A percentile compares a stretch with the other conserved stretches of the same genome.
These are phyloP conservation scores for Aspergillus udagawae DNA, from an alignment of 2,329 filamentous ascomycete genomes.

Conservation along the genomic window DNA sequence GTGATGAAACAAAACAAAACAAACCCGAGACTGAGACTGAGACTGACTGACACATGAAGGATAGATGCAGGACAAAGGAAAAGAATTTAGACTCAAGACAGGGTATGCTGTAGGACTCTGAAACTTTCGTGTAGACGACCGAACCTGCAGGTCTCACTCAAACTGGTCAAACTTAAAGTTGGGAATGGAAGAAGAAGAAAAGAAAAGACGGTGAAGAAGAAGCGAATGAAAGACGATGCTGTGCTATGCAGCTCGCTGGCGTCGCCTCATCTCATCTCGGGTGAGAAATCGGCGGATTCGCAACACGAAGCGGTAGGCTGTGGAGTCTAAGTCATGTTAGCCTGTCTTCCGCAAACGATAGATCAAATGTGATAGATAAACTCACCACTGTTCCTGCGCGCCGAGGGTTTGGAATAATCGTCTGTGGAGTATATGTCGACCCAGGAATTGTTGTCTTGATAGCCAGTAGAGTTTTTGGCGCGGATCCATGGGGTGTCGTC, in stretches of 20 bases:
- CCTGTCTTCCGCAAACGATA: constrained; percentile 11
- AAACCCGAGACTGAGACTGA: background rate
- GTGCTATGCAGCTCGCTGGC: constrained; percentile 9
- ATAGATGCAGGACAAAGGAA: background rate
- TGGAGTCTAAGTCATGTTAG: constrained; percentile 17
- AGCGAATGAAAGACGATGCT: background rate
- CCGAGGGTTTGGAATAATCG: constrained; percentile 11
- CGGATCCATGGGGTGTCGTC: constrained; percentile 22
- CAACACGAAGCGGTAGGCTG: constrained; percentile 27
- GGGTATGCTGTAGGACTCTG: background rate
- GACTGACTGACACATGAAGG: background rate
- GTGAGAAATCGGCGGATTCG: constrained; percentile 30
- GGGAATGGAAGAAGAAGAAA: background rate
- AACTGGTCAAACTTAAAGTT: background rate
- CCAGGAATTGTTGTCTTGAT: constrained; percentile 29
- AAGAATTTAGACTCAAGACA: background rate
- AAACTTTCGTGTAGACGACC: background rate
- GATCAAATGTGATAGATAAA: constrained; percentile 10
- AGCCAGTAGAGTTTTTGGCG: constrained; percentile 26
- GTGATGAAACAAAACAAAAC: background rate
- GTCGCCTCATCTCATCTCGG: constrained; percentile 28
- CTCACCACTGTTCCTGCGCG: constrained; percentile 26
- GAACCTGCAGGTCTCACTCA: background rate
- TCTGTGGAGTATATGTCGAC: constrained; percentile 28
- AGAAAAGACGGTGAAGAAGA: background rate